These are phyloP conservation scores for Sporopachydermia quercuum DNA, from an alignment of 805 yeast species.

Conservation along the genomic window DNA sequence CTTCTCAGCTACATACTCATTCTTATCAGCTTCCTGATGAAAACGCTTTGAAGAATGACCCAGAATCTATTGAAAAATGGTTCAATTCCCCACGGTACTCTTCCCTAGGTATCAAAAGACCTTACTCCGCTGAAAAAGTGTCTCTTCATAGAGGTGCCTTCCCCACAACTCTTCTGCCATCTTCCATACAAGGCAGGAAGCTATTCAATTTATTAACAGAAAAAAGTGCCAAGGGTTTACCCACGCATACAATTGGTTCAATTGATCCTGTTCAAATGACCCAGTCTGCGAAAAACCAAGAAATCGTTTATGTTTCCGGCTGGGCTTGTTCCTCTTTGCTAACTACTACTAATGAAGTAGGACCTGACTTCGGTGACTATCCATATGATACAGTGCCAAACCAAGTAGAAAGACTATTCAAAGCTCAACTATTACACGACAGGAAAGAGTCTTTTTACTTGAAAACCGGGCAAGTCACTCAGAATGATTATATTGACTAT, in stretches of 20 bases:
- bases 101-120: constrained; percentile 32
- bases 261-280: constrained; percentile 51
- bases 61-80: constrained; percentile 26
- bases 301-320: constrained; percentile 40
- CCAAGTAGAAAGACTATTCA: constrained; percentile 43
- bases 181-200: constrained; percentile 39
- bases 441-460: constrained; percentile 19
- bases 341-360: constrained; percentile 47
- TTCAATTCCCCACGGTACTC: constrained; percentile 33
- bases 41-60: constrained; percentile 1
- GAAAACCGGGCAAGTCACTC: constrained; percentile 7
- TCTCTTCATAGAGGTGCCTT: constrained; percentile 38
- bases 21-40: neutral
- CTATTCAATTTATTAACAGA: constrained; percentile 29
- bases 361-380: constrained; percentile 56
- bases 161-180: constrained; percentile 24
- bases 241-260: constrained; percentile 44
- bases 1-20: neutral
- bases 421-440: constrained; percentile 45
- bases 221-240: constrained; percentile 25
- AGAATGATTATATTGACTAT: constrained; percentile 25
- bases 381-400: constrained; percentile 60
- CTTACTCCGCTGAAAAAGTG: constrained; percentile 37
- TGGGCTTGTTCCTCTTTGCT: constrained; percentile 46
- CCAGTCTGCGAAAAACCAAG: constrained; percentile 37